These are phyloP conservation scores for Psilocybe subaeruginosa DNA, from an alignment of 768 basidiomycete genomes.

Conservation along the genomic window DNA sequence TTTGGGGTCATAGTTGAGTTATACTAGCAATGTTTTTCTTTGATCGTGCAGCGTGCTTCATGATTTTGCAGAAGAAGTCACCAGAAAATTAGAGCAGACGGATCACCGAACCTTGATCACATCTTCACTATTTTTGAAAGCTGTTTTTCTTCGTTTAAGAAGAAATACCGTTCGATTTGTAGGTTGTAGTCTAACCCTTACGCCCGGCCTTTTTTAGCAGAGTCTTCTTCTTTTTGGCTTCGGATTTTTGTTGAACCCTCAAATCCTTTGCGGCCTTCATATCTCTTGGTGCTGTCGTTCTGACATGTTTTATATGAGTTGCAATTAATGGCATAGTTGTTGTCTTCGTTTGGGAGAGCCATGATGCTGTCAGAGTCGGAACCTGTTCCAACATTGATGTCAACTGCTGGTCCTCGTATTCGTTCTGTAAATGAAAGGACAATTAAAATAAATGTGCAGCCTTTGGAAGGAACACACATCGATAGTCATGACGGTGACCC, in stretches of 20 bases:
- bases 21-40: too few relatives aligned
- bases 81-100: background rate
- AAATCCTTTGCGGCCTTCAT: constrained; percentile 71
- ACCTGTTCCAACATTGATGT: constrained; percentile 48
- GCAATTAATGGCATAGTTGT: constrained; percentile 45
- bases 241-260: constrained; percentile 51
- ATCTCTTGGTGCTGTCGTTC: constrained; percentile 78
- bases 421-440: constrained; percentile 1
- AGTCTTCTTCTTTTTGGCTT: constrained; percentile 39
- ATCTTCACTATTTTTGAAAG: too few relatives aligned
- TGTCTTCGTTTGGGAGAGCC: constrained; percentile 47
- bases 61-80: too few relatives aligned
- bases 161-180: too few relatives aligned
- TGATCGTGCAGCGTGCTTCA: too few relatives aligned
- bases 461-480: constrained; percentile 49
- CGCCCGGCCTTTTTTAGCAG: background rate
- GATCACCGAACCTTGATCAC: background rate
- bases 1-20: too few relatives aligned
- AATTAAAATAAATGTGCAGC: background rate
- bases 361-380: constrained; percentile 64
- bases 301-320: constrained; percentile 82
- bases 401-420: constrained; percentile 12
- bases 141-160: too few relatives aligned
- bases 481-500: constrained; percentile 68
- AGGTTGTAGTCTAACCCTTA: background rate